Evolutionary conservation across 148 eudicot genomes (phyloP).

Genomic region (Rhododendron griersonianum): DNA sequence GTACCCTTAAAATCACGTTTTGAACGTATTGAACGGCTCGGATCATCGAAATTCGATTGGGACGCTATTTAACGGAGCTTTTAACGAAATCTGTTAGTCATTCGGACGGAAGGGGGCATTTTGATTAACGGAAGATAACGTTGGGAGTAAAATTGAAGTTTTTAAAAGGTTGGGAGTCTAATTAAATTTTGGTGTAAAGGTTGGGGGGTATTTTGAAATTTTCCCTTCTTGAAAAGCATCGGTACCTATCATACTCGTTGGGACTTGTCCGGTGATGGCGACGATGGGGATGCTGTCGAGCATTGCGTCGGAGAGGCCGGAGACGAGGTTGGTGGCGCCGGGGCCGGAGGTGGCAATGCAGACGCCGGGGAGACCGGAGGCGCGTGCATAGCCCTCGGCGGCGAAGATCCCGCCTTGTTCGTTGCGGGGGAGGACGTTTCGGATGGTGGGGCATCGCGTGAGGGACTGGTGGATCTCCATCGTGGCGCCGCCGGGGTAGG

Average conservation of each 20-base stretch:
- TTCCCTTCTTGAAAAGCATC: constrained; percentile 92
- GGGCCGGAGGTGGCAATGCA: constrained; percentile 95
- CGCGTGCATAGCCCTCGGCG: constrained; percentile 91
- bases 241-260: constrained; percentile 82
- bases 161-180: too few species aligned
- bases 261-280: constrained; percentile 90
- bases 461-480: constrained; percentile 89
- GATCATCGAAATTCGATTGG: too few species aligned
- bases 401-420: constrained; percentile 88
- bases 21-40: too few species aligned
- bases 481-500: constrained; percentile 90
- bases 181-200: too few species aligned
- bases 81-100: too few species aligned
- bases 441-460: constrained; percentile 52
- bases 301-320: constrained; percentile 74
- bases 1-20: too few species aligned
- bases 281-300: constrained; percentile 77
- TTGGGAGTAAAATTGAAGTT: too few species aligned
- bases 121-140: too few species aligned
- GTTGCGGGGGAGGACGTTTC: constrained; percentile 73
- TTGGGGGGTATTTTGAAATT: too few species aligned
- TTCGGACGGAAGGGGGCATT: too few species aligned
- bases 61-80: too few species aligned
- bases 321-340: constrained; percentile 77
- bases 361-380: constrained; percentile 69